Conservation (phyloP, 2,329 filamentous ascomycete genomes). For the Colletotrichum falcatum region DNA sequence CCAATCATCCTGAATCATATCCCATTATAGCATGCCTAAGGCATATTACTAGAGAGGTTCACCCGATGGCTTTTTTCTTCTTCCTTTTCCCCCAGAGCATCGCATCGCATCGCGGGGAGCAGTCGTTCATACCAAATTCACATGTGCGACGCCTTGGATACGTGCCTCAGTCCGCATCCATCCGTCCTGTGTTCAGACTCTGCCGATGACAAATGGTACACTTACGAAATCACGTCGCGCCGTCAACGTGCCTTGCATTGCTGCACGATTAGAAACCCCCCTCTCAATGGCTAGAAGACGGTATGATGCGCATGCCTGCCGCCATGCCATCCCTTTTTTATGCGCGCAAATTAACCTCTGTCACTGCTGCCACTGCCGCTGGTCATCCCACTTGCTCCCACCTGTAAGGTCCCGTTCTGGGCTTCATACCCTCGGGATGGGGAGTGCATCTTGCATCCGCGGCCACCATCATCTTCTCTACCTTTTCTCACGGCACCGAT, state of each 20-base stretch:
- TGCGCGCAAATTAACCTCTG: not conserved
- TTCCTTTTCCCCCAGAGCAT: slow-evolving; percentile 13
- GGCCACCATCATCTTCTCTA: not conserved
- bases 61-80: not conserved
- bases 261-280: not conserved
- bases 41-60: slow-evolving; percentile 15
- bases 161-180: not conserved
- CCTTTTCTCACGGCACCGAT: not conserved
- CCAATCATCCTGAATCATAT: slow-evolving; percentile 9
- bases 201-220: not conserved
- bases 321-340: not conserved
- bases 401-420: not conserved
- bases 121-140: not conserved
- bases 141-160: not conserved
- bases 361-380: not conserved
- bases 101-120: not conserved
- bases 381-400: not conserved
- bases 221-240: not conserved
- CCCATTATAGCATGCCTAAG: not conserved
- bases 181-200: not conserved
- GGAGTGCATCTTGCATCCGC: not conserved
- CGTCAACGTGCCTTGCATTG: not conserved
- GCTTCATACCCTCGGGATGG: not conserved
- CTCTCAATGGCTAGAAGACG: slow-evolving; percentile 1
- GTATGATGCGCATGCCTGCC: not conserved